Evolutionary conservation across 805 yeast genomes (phyloP), one percentile per base, ranked within the genome.

Genomic region (Yarrowia sp.): DNA sequence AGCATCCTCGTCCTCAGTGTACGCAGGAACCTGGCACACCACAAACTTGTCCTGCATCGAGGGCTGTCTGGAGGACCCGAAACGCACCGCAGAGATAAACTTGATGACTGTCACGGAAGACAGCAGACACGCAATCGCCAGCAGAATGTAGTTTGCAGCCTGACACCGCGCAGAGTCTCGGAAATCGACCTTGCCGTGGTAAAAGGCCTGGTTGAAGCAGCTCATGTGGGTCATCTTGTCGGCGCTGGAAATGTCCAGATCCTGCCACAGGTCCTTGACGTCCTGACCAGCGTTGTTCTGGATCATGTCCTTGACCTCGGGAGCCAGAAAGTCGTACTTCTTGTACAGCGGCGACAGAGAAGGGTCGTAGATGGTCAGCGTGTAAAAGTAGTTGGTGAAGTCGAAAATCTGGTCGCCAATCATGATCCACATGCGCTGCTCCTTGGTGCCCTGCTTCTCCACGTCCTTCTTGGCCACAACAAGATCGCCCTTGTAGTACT

Each of bases 1-100:
- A 42, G 81, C 84, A 13, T 74, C 80, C 68, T 79, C 84, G 66
- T 79, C 82, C 70, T 83, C 87, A 21, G 86, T 83, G 67, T 83
- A 83, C 64, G 74, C 76, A 2, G 79, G 79, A 42, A 76, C 72
- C 63, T 76, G 79, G 65, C 79, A 77, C 1, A 76, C 68, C 22
- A 76, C 79, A 66, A 73, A 77, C 64, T 72, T 70, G 63, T 75
- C 77, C 64, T 76, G 79, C 32, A 68, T 68, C 1, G 72, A 65
- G 1, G 79, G 79, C 65, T 69, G 63, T 10, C 71, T 67, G 65
- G 72, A 73, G 21, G 72, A 58, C 0, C 78, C 77, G 59, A 76
- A 71, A 32, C 76, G 68, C 10, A 76, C 51, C 3, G 79, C 72
- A 1, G 78, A 71, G 51, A 76, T 22, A 64, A 76, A 76, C 63